Evolutionary conservation across 495 filamentous ascomycete species (phyloP).

Genomic region (Hypoxylon fuscum): DNA sequence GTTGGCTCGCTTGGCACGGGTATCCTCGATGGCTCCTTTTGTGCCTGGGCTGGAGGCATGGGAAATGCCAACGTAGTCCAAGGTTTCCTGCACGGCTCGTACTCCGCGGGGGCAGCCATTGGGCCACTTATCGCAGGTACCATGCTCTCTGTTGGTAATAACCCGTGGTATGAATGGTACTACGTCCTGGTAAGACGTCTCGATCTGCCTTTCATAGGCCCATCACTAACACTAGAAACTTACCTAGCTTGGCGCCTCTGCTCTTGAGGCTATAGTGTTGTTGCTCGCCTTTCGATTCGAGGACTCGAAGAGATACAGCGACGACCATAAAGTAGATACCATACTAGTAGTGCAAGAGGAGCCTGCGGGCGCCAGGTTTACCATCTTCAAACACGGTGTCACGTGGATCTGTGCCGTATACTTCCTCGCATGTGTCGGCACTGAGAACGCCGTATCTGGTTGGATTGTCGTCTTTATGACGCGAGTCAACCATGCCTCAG

Average conservation of each 20-base stretch:
- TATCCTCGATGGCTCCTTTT: constrained; percentile 69
- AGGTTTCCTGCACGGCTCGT: constrained; percentile 68
- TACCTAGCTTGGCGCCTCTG: constrained; percentile 61
- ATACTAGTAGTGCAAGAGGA: constrained; percentile 17
- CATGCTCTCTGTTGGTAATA: constrained; percentile 56
- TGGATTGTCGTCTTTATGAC: constrained; percentile 82
- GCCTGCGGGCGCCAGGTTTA: constrained; percentile 31
- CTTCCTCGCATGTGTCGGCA: constrained; percentile 72
- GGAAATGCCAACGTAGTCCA: constrained; percentile 68
- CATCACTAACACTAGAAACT: constrained; percentile 27
- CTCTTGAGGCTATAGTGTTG: constrained; percentile 62
- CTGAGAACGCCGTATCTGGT: constrained; percentile 74
- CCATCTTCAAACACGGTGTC: constrained; percentile 42
- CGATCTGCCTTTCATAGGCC: neutral
- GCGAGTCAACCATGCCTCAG: constrained; percentile 67
- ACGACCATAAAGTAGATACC: constrained; percentile 46
- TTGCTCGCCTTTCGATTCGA: constrained; percentile 66
- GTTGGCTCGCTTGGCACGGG: constrained; percentile 69
- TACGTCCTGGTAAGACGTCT: constrained; percentile 47
- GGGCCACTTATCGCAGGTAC: constrained; percentile 72
- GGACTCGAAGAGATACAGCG: constrained; percentile 63
- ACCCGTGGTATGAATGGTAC: constrained; percentile 66
- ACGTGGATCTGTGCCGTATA: constrained; percentile 75
- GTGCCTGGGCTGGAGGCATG: constrained; percentile 74
- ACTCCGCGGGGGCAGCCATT: constrained; percentile 72